Evolutionary conservation across 768 basidiomycete species (phyloP).

Genomic region (Lentinula guzmanii): DNA sequence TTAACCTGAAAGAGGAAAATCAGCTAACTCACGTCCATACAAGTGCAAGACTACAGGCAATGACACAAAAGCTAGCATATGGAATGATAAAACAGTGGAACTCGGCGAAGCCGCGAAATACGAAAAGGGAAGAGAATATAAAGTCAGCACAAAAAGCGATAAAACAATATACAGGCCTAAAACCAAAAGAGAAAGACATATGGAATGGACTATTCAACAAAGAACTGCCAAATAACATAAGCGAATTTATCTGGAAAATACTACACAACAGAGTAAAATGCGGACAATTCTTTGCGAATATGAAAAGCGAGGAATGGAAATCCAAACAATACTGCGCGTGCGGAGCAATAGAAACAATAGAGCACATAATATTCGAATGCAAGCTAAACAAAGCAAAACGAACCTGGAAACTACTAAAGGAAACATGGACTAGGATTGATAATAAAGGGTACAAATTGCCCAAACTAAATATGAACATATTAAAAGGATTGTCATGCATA

Average conservation of each 20-base stretch:
- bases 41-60: background rate
- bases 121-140: background rate
- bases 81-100: background rate
- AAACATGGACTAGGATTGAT: no score
- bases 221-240: background rate
- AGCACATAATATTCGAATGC: background rate
- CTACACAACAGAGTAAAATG: background rate
- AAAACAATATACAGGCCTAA: background rate
- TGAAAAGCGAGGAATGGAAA: background rate
- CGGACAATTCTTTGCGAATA: background rate
- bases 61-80: background rate
- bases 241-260: background rate
- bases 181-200: background rate
- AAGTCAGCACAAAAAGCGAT: background rate
- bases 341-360: background rate
- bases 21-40: background rate
- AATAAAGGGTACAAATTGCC: background rate
- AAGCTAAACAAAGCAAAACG: background rate
- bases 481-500: background rate
- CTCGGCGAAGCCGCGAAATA: background rate
- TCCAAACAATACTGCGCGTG: background rate
- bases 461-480: background rate
- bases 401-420: background rate
- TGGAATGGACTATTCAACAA: background rate
- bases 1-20: background rate